These are phyloP conservation scores for Fusarium sp. DNA, from an alignment of 2,329 filamentous ascomycete genomes.

Conservation along the genomic window DNA sequence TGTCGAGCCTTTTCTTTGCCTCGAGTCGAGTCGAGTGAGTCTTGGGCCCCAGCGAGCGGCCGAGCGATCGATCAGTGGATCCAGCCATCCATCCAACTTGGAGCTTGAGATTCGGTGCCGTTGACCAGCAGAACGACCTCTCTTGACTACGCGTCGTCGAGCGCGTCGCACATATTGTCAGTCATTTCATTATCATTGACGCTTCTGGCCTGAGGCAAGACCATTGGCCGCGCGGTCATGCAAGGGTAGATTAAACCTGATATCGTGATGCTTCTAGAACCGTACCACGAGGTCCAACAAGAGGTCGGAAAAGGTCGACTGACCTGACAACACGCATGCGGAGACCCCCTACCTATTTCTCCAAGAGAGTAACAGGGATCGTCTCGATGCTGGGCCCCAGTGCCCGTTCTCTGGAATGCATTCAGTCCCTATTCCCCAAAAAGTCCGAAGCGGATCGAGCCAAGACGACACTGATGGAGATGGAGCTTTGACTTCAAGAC, in stretches of 20 bases:
- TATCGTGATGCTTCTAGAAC: constrained; percentile 42
- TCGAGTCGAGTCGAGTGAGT: background rate
- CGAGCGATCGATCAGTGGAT: constrained; percentile 46
- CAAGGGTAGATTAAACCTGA: constrained; percentile 42
- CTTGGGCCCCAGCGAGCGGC: constrained; percentile 22
- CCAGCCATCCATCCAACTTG: constrained; percentile 19
- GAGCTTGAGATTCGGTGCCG: constrained; percentile 20
- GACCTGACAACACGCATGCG: constrained; percentile 4
- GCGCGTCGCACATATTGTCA: constrained; percentile 25
- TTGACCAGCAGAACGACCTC: constrained; percentile 25
- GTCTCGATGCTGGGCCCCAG: constrained; percentile 17
- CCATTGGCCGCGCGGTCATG: constrained; percentile 43
- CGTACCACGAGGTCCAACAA: constrained; percentile 37
- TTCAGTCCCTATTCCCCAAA: constrained; percentile 25
- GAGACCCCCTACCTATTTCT: constrained; percentile 20
- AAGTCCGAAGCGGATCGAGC: constrained; percentile 27
- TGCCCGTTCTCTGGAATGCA: constrained; percentile 38
- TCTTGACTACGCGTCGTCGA: constrained; percentile 30
- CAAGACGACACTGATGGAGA: constrained; percentile 16
- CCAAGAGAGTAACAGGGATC: constrained; percentile 35
- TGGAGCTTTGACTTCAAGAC: constrained; percentile 30
- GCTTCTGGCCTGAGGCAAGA: constrained; percentile 18
- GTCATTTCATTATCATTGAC: constrained; percentile 32
- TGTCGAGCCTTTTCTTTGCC: constrained; percentile 21
- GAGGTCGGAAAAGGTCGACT: constrained; percentile 21